Base-by-base conservation (phyloP, 495 filamentous ascomycete genomes). In the Penicillium lagena region DNA sequence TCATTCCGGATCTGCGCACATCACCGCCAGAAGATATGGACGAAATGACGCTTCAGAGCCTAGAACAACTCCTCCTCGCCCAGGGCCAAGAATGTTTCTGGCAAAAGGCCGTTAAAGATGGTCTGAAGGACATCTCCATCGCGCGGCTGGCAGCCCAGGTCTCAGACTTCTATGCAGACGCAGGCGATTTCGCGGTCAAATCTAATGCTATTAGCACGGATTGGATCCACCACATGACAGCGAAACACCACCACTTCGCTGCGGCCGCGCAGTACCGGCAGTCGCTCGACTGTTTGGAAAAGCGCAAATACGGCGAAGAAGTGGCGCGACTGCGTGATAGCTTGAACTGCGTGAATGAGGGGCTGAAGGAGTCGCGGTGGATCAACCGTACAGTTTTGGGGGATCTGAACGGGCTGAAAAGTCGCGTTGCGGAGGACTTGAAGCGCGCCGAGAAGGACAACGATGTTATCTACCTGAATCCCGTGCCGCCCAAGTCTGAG, bases 31-130 rank as follows among this genome's bases (percentile, higher is more conserved):
- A 97, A 62, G 93, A 98, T 50, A 96, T 98, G 93, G 93, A 98
- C 58, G 76, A 79, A 14, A 76, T 85, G 56, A 94, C 91, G 0
- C 66, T 98, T 22, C 85, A 89, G 52, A 88, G 88, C 40, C 69
- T 96, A 12, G 82, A 87, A 49, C 76, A 91, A 56, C 75, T 98
- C 30, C 75, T 95, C 39, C 74, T 98, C 1, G 93, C 89, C 11
- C 90, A 98, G 58, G 89, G 82, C 31, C 93, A 98, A 54, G 93
- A 98, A 63, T 96, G 91, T 60, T 96, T 91, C 64, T 98, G 93
- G 93, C 85, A 91, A 43, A 97, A 95, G 58, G 93, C 94, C 2
- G 93, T 95, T 14, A 91, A 90, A 72, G 93, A 96, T 59, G 83
- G 82, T 9, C 77, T 95, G 59, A 95, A 94, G 56, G 93, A 98